Base-by-base conservation (phyloP, 495 filamentous ascomycete species). In the Neurospora sublineolata region DNA sequence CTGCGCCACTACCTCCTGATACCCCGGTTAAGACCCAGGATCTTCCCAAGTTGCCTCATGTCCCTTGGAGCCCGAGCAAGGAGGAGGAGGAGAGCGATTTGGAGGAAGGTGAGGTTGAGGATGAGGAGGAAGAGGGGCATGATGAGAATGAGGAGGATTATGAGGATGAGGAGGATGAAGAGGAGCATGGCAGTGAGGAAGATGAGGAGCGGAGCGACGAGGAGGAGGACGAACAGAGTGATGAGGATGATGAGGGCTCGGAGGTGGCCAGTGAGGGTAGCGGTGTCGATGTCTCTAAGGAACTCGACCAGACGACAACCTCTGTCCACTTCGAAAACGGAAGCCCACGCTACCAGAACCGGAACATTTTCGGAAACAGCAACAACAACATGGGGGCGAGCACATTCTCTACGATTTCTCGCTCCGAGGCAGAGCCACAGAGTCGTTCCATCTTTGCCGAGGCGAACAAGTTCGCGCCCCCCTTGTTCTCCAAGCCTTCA, bases 251-350 rank as follows among this genome's bases (percentile, higher is more conserved):
- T 5, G 80, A 82, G 16, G 78, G 76, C 12, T 82, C 84, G 4
- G 86, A 89, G 68, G 82, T 64, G 18, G 79, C 58, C 2, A 83
- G 82, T 69, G 88, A 90, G 75, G 87, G 88, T 11, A 90, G 88
- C 69, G 88, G 88, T 52, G 79, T 89, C 58, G 88, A 89, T 78
- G 87, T 92, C 46, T 85, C 87, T 10, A 87, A 91, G 73, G 90
- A 93, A 60, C 79, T 91, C n/a, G 89, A 86, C 73, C 87, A 82
- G n/a, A 83, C 82, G 14, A 79, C 82, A 23, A 82, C 82, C 27
- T 64, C 52, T 3, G 52, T 64, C 52, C 52, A 64, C 52, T 64
- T 64, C 27, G 52, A 64, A 64, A 64, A 64, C 52, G 52, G 52
- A 16, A 64, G 52, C 52, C 52, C 52, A 64, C 52, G 52, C 14